Percentiles rank a stretch among this genome's conserved stretches.
Conservation (phyloP, 352 stramenopile species). For the Pythium sp. region DNA sequence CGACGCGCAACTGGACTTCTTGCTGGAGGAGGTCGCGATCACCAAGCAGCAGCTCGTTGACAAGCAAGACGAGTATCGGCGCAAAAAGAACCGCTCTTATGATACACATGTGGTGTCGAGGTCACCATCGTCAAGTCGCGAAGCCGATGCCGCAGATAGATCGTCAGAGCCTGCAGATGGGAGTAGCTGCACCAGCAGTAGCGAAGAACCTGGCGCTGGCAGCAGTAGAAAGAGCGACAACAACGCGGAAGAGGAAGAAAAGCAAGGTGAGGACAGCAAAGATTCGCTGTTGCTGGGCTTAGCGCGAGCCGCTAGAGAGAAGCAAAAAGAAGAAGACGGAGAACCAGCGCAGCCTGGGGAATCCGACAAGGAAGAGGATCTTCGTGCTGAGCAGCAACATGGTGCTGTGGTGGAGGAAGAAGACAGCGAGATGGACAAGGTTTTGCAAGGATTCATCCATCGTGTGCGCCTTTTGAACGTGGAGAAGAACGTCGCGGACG, state of each 20-base stretch:
- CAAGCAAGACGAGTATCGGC: slow-evolving; percentile 54
- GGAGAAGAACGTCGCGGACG: slow-evolving; percentile 64
- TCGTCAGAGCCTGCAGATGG: background rate
- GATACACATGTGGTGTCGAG: background rate
- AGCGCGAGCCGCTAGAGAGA: background rate
- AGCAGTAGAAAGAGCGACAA: background rate
- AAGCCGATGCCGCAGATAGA: background rate
- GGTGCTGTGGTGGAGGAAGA: slow-evolving; percentile 30
- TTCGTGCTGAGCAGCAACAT: background rate
- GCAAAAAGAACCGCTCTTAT: slow-evolving; percentile 46
- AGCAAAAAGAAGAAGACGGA: slow-evolving; percentile 15
- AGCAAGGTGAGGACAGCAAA: background rate
- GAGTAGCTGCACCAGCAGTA: slow-evolving; percentile 17
- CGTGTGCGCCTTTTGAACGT: slow-evolving; percentile 64
- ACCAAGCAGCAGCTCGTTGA: slow-evolving; percentile 57
- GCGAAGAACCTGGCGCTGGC: background rate
- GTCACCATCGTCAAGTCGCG: background rate
- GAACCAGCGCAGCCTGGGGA: background rate
- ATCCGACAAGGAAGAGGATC: background rate
- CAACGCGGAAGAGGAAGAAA: slow-evolving; percentile 1
- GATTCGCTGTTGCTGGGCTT: slow-evolving; percentile 8
- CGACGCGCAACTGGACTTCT: slow-evolving; percentile 55
- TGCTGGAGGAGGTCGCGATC: slow-evolving; percentile 57
- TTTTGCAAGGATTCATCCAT: slow-evolving; percentile 65
- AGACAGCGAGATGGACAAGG: slow-evolving; percentile 62